phyloP scores from a whole-genome alignment of 305 asterid species.

The Fraxinus velutina region DNA sequence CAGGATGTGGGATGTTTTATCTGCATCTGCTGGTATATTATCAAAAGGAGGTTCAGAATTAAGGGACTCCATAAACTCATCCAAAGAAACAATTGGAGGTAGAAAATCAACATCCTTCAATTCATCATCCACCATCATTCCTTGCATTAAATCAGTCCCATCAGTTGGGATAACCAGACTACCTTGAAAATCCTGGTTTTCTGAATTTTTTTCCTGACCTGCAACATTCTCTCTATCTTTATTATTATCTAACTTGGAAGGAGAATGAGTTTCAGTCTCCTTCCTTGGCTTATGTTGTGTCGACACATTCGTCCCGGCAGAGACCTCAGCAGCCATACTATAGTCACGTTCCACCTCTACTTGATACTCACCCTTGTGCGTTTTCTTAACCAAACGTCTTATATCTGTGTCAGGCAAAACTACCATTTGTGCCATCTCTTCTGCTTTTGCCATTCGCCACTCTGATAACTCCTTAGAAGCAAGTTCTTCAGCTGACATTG shows the following conservation, averaged over 20 bases:
- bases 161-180: constrained; percentile 77
- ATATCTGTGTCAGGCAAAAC: constrained; percentile 91
- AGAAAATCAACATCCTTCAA: constrained; percentile 75
- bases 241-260: constrained; percentile 35
- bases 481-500: constrained; percentile 98
- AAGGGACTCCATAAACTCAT: constrained; percentile 96
- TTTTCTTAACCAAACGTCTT: constrained; percentile 84
- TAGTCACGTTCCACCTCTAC: constrained; percentile 76
- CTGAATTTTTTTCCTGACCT: constrained; percentile 40
- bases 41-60: constrained; percentile 90
- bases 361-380: constrained; percentile 96
- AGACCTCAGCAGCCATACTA: constrained; percentile 56
- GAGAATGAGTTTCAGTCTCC: constrained; percentile 35
- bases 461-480: constrained; percentile 96
- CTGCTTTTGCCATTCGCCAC: constrained; percentile 97
- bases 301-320: constrained; percentile 54
- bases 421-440: constrained; percentile 83
- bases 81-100: constrained; percentile 90
- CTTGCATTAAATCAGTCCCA: constrained; percentile 92
- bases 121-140: constrained; percentile 92
- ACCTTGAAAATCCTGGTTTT: constrained; percentile 52
- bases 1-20: constrained; percentile 26
- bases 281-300: constrained; percentile 36
- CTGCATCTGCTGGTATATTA: constrained; percentile 50
- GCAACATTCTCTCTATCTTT: constrained; percentile 38